Conservation (phyloP, 108 stramenopile genomes). For the Nitzschia putrida region DNA sequence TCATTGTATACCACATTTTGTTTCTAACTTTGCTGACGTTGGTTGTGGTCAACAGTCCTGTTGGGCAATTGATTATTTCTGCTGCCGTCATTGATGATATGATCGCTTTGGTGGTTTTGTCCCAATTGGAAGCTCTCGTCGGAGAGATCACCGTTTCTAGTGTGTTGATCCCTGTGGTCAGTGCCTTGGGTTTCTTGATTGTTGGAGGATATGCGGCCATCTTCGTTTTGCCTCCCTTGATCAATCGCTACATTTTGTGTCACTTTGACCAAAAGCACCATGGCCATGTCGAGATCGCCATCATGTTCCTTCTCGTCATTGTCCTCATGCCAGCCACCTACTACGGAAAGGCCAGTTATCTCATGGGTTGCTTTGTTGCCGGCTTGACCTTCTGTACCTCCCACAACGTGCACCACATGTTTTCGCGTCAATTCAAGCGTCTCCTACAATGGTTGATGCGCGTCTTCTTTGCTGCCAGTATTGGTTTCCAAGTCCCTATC, state of each 20-base stretch:
- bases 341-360: constrained; percentile 57
- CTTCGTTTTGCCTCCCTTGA: constrained; percentile 50
- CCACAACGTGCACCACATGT: constrained; percentile 58
- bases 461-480: constrained; percentile 82
- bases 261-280: constrained; percentile 32
- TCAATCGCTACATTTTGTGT: constrained; percentile 43
- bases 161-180: constrained; percentile 68
- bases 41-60: constrained; percentile 36
- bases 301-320: constrained; percentile 56
- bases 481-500: constrained; percentile 79
- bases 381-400: constrained; percentile 78
- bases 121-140: constrained; percentile 59
- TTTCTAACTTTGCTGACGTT: too few species aligned
- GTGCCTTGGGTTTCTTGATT: constrained; percentile 60
- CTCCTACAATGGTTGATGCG: constrained; percentile 85
- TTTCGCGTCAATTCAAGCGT: constrained; percentile 79
- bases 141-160: constrained; percentile 53
- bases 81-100: constrained; percentile 88
- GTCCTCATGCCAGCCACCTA: constrained; percentile 62
- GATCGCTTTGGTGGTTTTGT: constrained; percentile 82
- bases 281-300: constrained; percentile 53
- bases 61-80: constrained; percentile 82
- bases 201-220: constrained; percentile 71
- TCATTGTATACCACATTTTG: background rate
- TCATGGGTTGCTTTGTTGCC: constrained; percentile 68